A percentile compares a stretch with the other conserved stretches of the same genome.
Evolutionary conservation across 139 green algal species (phyloP).

Genomic region (Raphidocelis subcapitata): DNA sequence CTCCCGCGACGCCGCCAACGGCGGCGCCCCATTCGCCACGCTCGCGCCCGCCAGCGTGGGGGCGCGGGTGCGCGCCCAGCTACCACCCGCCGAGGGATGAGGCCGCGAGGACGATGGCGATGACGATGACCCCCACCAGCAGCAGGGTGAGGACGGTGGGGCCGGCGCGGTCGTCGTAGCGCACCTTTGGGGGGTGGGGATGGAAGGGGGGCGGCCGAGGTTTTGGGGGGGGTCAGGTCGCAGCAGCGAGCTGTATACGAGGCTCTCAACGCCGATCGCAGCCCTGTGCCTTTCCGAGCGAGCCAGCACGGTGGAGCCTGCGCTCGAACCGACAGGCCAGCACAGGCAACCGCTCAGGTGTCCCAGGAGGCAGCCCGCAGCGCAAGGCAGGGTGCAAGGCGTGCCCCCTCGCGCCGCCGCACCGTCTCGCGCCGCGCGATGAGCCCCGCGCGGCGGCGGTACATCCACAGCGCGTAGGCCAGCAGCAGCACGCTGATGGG

Average conservation of each 20-base stretch:
- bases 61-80: too few species aligned
- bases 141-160: constrained; percentile 66
- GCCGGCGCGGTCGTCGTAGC: constrained; percentile 80
- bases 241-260: too few species aligned
- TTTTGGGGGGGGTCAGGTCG: background rate
- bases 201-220: background rate
- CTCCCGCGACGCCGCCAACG: too few species aligned
- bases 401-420: background rate
- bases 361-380: too few species aligned
- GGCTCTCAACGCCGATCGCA: too few species aligned
- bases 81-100: background rate
- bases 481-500: constrained; percentile 77
- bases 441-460: constrained; percentile 60
- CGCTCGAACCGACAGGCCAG: too few species aligned
- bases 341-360: too few species aligned
- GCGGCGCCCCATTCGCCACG: too few species aligned
- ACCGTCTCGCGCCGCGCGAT: constrained; percentile 53
- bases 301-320: too few species aligned
- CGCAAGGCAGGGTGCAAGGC: too few species aligned
- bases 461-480: constrained; percentile 74
- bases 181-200: constrained; percentile 12
- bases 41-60: too few species aligned
- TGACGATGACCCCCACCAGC: constrained; percentile 43
- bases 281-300: too few species aligned
- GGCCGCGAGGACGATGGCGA: constrained; percentile 13